Evolutionary conservation across 1,284 basidiomycete species (phyloP), one percentile per base, ranked within the genome.

Genomic region (Trametes pubescens): DNA sequence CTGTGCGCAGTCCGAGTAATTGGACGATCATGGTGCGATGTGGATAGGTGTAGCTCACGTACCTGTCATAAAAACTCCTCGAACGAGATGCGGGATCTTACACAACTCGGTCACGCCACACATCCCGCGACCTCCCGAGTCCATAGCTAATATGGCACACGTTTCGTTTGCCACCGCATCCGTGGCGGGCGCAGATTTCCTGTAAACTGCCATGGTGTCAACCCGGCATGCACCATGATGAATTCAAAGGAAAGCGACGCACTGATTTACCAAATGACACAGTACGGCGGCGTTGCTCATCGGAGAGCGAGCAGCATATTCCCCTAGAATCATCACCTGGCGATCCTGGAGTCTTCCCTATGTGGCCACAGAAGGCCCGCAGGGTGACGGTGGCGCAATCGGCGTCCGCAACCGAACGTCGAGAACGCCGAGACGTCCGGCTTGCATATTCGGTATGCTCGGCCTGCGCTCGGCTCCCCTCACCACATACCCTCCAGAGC

Each of bases 111-210:
- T 26, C 51, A 52, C 51, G 34, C 51, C 51, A 38, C 51, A 34
- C 32, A 14, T 4, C 49, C 32, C 29, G 6, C 18, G 44, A 21
- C 29, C 47, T 49, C 29, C 29, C 29, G 29, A 3, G 8, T 32
- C 49, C 49, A 51, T 35, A 34, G 49, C 49, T 21, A 34, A 29
- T 34, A 35, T 51, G 49, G 49, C 49, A 51, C 49, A 51, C 49
- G 29, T 51, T 51, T 51, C 49, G 49, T 51, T 9, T 51, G 47
- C 24, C 47, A 49, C 47, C 47, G 8, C n/a, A 4, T 6, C 29
- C 18, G 11, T 35, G 49, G 49, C 49, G 49, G 16, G 49, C 49
- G 49, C 49, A 51, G 49, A 35, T 21, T 34, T 4, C 11, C 49
- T 51, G 18, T 35, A 18, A n/a, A 21, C 32, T 34, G 49, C 32